phyloP scores from a whole-genome alignment of 192 early-diverging fungal genomes.

The Pilobolus umbonatus region DNA sequence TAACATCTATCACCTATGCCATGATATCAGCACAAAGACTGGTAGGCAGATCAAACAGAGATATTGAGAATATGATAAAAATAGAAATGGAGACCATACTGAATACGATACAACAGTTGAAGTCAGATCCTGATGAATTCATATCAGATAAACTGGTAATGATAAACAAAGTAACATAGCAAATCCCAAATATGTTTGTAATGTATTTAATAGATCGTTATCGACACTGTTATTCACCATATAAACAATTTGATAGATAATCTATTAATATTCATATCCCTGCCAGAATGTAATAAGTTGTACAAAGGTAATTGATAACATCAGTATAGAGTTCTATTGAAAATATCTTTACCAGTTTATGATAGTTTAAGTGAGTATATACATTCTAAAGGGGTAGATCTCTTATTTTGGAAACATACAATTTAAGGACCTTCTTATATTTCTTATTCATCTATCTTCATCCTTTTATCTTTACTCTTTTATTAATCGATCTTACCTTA shows the following conservation, averaged over 20 bases:
- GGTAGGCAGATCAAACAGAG: background rate
- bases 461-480: background rate
- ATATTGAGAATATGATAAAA: slow-evolving; percentile 1
- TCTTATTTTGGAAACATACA: background rate
- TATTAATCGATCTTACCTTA: background rate
- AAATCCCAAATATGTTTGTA: background rate
- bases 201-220: background rate
- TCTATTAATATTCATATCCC: background rate
- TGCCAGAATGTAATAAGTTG: background rate
- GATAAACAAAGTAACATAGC: background rate
- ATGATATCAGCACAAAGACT: background rate
- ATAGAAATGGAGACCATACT: background rate
- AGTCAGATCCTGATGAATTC: background rate
- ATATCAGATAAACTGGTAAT: too few relatives aligned
- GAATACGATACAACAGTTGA: slow-evolving; percentile 6
- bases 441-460: background rate
- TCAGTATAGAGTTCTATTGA: background rate
- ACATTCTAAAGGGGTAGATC: background rate
- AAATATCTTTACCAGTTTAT: background rate
- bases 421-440: background rate
- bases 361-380: background rate
- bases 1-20: slow-evolving; percentile 6
- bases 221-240: slow-evolving; percentile 1
- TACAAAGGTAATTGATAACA: slow-evolving; percentile 3
- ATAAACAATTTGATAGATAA: background rate